These are phyloP conservation scores for Aspergillus homomorphus DNA, from an alignment of 495 filamentous ascomycete genomes.

Conservation along the genomic window DNA sequence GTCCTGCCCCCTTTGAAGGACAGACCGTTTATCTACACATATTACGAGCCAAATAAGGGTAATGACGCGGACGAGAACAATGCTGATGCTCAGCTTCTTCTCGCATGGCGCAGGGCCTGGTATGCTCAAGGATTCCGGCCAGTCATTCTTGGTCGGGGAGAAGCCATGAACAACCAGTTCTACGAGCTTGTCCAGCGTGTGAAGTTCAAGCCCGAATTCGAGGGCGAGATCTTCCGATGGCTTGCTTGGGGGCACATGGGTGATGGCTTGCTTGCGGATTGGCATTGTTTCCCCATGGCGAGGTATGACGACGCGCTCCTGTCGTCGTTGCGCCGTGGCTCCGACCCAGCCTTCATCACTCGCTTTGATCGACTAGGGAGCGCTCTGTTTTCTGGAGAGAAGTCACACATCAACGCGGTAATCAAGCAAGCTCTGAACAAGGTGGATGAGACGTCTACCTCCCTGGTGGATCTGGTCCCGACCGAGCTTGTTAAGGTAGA, in stretches of 20 bases:
- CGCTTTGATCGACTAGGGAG: constrained; percentile 70
- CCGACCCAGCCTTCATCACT: constrained; percentile 63
- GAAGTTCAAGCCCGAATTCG: constrained; percentile 52
- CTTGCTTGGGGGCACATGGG: constrained; percentile 92
- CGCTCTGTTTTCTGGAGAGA: constrained; percentile 72
- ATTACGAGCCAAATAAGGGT: constrained; percentile 70
- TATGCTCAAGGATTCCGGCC: constrained; percentile 91
- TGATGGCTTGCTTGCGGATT: constrained; percentile 77
- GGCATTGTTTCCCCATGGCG: constrained; percentile 83
- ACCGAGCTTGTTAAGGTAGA: constrained; percentile 62
- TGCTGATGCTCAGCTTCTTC: constrained; percentile 73
- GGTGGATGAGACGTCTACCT: constrained; percentile 50
- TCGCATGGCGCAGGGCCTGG: constrained; percentile 90
- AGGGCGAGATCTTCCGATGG: constrained; percentile 78
- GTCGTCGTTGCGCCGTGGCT: constrained; percentile 65
- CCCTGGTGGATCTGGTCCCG: constrained; percentile 56
- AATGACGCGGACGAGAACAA: constrained; percentile 58
- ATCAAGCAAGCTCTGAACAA: constrained; percentile 64
- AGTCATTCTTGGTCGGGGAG: constrained; percentile 71
- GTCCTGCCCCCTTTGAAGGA: constrained; percentile 75
- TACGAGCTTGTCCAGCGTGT: constrained; percentile 62
- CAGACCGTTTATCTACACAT: constrained; percentile 85
- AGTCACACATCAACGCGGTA: constrained; percentile 58
- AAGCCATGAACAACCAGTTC: constrained; percentile 80
- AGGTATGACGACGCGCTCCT: constrained; percentile 69